Evolutionary conservation across 73 alveolate species (phyloP).

Genomic region (Tetrahymena elliotti): DNA sequence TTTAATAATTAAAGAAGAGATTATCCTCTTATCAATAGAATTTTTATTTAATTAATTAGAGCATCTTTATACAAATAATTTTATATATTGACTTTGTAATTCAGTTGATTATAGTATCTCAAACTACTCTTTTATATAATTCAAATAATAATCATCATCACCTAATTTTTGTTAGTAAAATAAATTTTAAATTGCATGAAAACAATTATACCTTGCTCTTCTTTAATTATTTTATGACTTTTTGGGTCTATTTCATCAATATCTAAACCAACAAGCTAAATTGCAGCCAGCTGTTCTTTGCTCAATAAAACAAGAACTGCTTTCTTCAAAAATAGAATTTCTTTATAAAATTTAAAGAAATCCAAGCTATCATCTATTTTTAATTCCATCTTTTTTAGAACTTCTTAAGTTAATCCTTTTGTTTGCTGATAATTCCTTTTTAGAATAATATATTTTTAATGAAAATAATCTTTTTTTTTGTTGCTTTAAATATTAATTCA

Average conservation of each 20-base stretch:
- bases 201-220: too few species aligned
- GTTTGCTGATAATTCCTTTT: too few species aligned
- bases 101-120: not conserved
- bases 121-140: too few species aligned
- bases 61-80: not conserved
- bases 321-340: too few species aligned
- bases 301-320: not conserved
- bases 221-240: not conserved
- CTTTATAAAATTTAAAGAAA: not conserved
- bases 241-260: not conserved
- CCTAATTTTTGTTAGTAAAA: too few species aligned
- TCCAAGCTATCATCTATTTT: not conserved
- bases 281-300: not conserved
- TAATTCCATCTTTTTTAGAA: not conserved
- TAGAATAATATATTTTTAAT: too few species aligned
- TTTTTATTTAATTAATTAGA: too few species aligned
- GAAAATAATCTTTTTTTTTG: too few species aligned
- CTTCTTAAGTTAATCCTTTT: not conserved
- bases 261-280: not conserved
- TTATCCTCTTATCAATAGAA: not conserved
- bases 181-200: too few species aligned
- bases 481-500: too few species aligned
- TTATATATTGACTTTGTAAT: too few species aligned
- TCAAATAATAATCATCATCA: not conserved
- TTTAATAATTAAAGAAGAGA: not conserved